Percentiles rank a stretch among this genome's conserved stretches.
These are phyloP conservation scores for Rhododendron vialii DNA, from an alignment of 148 eudicot genomes.

Conservation along the genomic window DNA sequence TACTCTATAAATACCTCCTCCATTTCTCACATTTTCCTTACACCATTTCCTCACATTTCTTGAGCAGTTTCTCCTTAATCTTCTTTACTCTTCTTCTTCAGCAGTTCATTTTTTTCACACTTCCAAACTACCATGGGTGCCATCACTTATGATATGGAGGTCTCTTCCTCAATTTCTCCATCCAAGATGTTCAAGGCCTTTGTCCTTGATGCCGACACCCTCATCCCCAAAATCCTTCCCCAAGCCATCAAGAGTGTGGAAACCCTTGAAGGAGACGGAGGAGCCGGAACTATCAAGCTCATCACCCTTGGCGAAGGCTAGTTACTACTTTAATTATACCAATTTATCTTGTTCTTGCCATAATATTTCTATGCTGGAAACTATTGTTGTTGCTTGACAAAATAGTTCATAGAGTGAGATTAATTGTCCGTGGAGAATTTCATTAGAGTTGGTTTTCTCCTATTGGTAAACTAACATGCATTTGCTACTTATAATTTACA, in stretches of 20 bases:
- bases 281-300: slow-evolving; percentile 23
- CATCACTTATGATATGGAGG: slow-evolving; percentile 19
- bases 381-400: background rate
- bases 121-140: slow-evolving; percentile 14
- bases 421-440: background rate
- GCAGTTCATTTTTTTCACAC: background rate
- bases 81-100: background rate
- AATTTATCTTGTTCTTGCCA: background rate
- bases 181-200: slow-evolving; percentile 25
- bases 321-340: background rate
- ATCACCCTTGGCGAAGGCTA: slow-evolving; percentile 26
- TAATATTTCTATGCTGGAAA: background rate
- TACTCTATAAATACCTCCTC: slow-evolving; percentile 1
- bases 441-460: no score
- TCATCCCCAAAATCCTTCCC: slow-evolving; percentile 28
- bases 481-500: background rate
- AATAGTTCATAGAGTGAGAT: background rate
- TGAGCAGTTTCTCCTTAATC: no score
- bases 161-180: slow-evolving; percentile 23
- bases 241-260: slow-evolving; percentile 25
- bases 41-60: background rate
- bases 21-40: background rate
- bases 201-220: slow-evolving; percentile 24
- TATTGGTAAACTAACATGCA: background rate
- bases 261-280: slow-evolving; percentile 2